Evolutionary conservation across 2,329 filamentous ascomycete species (phyloP), one percentile per base, ranked within the genome.

Genomic region (Pseudogymnoascus sp.): DNA sequence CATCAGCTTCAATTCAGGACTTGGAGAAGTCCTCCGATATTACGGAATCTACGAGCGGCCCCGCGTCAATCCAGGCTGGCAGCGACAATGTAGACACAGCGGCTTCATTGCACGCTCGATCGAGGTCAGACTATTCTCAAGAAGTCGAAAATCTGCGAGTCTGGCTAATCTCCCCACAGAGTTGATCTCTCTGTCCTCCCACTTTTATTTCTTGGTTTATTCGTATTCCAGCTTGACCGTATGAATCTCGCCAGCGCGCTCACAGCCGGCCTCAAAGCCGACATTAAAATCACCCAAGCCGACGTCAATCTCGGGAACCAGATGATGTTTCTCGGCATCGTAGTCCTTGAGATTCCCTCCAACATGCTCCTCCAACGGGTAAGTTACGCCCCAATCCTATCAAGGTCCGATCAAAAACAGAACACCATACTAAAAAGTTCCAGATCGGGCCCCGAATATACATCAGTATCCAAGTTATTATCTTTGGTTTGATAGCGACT

Each of bases 221-320:
- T 75, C 64, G 70, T 69, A 1, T 64, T 76, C 37, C 73, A 73
- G 64, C 67, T 74, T 59, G 73, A 75, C 62, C 67, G 72, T 31
- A 69, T 70, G n/a, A 74, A 74, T 62, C 71, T 75, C 59, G 68
- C 71, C 36, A 74, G 71, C 50, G 73, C 72, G 14, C 61, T 75
- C 42, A 75, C 73, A 14, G 69, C 67, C 53, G 71, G 69, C n/a
- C 69, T 74, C 42, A 68, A 66, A 7, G 60, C 65, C 21, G 73
- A 74, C 31, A 64, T 74, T 1, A 67, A 68, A 11, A 69, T 75
- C 31, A 66, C 62, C 21, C 71, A 70, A 31, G 60, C 70, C 61
- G 64, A 70, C 59, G 68, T 73, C 62, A 75, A 75, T 59, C 62
- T 70, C 12, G 73, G 72, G 16, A 69, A 70, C n/a, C 68, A 69